phyloP scores from a whole-genome alignment of 768 basidiomycete genomes.

The Tubosaeta sp. region DNA sequence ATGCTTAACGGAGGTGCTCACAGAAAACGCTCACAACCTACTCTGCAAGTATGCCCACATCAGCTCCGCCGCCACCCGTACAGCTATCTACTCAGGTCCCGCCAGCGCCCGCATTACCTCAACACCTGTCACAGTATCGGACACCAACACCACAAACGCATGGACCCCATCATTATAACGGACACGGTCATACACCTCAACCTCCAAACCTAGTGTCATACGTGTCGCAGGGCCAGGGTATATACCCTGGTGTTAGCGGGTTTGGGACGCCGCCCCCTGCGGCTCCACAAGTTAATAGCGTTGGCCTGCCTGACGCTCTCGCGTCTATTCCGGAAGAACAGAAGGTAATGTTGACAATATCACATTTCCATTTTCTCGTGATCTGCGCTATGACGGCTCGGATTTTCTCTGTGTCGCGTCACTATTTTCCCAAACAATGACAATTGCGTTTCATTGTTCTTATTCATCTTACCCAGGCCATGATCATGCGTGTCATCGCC shows the following conservation, averaged over 20 bases:
- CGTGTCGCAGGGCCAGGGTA: constrained; percentile 15
- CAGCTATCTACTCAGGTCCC: constrained; percentile 24
- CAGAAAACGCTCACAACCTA: constrained; percentile 65
- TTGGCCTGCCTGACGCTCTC: constrained; percentile 46
- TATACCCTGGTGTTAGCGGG: constrained; percentile 14
- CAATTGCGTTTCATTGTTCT: constrained; percentile 7
- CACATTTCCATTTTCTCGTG: constrained; percentile 1
- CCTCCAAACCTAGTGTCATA: constrained; percentile 18
- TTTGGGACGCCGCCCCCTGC: constrained; percentile 22
- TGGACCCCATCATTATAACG: constrained; percentile 26
- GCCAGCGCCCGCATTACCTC: constrained; percentile 43
- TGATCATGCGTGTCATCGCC: constrained; percentile 72
- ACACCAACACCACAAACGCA: constrained; percentile 35
- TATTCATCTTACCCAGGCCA: constrained; percentile 40
- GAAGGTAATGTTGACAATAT: constrained; percentile 42
- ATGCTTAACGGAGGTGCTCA: constrained; percentile 3
- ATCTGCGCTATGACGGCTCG: constrained; percentile 1
- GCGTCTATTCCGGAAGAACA: constrained; percentile 65
- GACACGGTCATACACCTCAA: constrained; percentile 27
- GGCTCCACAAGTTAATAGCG: constrained; percentile 17
- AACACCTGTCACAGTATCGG: constrained; percentile 35
- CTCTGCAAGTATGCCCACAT: constrained; percentile 24
- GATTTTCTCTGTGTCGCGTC: neutral
- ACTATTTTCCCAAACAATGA: neutral
- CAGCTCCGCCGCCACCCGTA: constrained; percentile 12